Base-by-base conservation (phyloP, 176 grass and related monocot species). In the Phoenix dactylifera region DNA sequence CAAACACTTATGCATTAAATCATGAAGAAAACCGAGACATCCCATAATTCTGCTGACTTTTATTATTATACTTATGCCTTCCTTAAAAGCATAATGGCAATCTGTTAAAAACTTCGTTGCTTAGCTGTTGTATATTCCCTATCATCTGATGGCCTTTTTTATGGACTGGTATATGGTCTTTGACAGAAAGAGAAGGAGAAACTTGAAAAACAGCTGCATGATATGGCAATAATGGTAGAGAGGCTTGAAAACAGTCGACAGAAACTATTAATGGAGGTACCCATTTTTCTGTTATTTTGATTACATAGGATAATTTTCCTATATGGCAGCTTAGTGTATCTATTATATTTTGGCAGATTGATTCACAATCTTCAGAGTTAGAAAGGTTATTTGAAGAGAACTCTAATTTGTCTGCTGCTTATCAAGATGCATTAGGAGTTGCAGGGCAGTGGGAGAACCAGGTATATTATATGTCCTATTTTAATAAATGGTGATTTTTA, bases 341-440 rank as follows among this genome's bases (percentile, higher is more conserved):
- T 53, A 51, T 15, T 53, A 44, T 16, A 51, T 60, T 74, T 88
- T 51, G 26, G 64, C 55, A 97, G 92, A 91, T 97, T 75, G 87
- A 97, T 79, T 91, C 84, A 25, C 92, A 91, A 87, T 91, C 92
- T 51, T 78, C 84, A 80, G 92, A 97, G 74, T 91, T 91, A 78
- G 92, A 98, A 74, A 88, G 78, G 14, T 35, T 98, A 32, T 98
- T 98, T 58, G 87, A 92, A 66, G 93, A 97, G 66, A 98, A 98
- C 59, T 86, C 87, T 30, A 68, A 72, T 66, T 83, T 92, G 52
- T 88, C 75, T 60, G 62, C 69, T 59, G 83, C 87, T 58, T 85
- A 85, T 52, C 25, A 83, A 75, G 93, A 98, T 74, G 84, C 81
- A 28, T 26, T 82, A 53, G 79, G 57, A 68, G 52, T 70, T 83